phyloP scores from a whole-genome alignment of 129 eudicot species.

The Flaveria robusta region DNA sequence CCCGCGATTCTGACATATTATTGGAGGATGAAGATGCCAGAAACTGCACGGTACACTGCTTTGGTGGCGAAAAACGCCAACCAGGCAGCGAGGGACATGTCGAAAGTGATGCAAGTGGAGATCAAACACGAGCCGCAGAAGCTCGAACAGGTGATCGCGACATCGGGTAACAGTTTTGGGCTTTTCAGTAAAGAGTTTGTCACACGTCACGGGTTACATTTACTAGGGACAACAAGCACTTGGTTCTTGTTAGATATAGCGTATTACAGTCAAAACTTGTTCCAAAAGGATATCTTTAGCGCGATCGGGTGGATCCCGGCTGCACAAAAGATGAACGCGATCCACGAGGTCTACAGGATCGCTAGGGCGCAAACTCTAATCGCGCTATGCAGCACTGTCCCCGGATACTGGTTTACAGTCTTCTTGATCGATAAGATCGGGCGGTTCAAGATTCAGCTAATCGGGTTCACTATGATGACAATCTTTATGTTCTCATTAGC shows the following conservation, averaged over 20 bases:
- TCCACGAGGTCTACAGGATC: slow-evolving; percentile 45
- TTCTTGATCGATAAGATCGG: slow-evolving; percentile 49
- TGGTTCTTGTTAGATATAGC: slow-evolving; percentile 63
- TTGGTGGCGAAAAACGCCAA: slow-evolving; percentile 45
- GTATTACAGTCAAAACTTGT: slow-evolving; percentile 52
- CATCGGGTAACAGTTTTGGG: slow-evolving; percentile 33
- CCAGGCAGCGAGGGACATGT: slow-evolving; percentile 50
- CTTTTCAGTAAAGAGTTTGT: slow-evolving; percentile 44
- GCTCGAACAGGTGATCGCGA: not conserved
- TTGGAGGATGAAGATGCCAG: slow-evolving; percentile 62
- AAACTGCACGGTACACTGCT: slow-evolving; percentile 57
- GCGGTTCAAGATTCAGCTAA: slow-evolving; percentile 43
- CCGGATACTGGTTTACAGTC: slow-evolving; percentile 59
- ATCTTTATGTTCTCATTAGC: slow-evolving; percentile 51
- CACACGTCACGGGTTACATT: slow-evolving; percentile 46
- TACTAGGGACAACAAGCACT: slow-evolving; percentile 54
- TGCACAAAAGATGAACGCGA: slow-evolving; percentile 48
- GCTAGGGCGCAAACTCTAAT: slow-evolving; percentile 57
- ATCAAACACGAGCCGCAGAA: slow-evolving; percentile 35
- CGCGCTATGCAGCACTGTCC: slow-evolving; percentile 51
- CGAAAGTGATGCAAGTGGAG: slow-evolving; percentile 49
- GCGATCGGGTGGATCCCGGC: slow-evolving; percentile 60
- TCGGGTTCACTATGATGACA: slow-evolving; percentile 58
- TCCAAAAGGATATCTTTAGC: slow-evolving; percentile 54
- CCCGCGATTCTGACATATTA: slow-evolving; percentile 51